A percentile compares a stretch with the other conserved stretches of the same genome.
These are phyloP conservation scores for Kregervanrija delftensis DNA, from an alignment of 805 yeast genomes.

Conservation along the genomic window DNA sequence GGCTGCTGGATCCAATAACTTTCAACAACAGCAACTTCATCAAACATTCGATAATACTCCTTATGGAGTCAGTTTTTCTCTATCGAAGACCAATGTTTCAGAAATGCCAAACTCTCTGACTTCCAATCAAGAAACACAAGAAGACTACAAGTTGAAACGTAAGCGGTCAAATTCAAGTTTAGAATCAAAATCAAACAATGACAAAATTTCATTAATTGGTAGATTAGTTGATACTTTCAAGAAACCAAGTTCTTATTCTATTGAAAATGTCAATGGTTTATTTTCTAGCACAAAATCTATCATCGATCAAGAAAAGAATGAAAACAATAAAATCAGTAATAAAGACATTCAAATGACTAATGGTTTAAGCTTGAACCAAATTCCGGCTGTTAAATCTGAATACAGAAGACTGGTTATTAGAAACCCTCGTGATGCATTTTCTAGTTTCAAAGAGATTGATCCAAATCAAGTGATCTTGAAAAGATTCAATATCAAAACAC, in stretches of 20 bases:
- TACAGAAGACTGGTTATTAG: slow-evolving; percentile 21
- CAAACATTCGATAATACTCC: slow-evolving; percentile 10
- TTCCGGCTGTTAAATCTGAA: slow-evolving; percentile 16
- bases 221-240: slow-evolving; percentile 15
- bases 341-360: neutral
- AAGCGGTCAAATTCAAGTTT: slow-evolving; percentile 17
- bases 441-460: slow-evolving; percentile 24
- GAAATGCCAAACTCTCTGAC: slow-evolving; percentile 28
- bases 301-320: neutral
- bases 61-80: slow-evolving; percentile 19
- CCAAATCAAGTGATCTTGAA: slow-evolving; percentile 22
- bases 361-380: slow-evolving; percentile 3
- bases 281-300: slow-evolving; percentile 18
- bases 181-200: slow-evolving; percentile 8
- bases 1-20: slow-evolving; percentile 10
- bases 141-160: slow-evolving; percentile 12
- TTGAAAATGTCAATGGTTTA: slow-evolving; percentile 26
- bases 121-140: slow-evolving; percentile 7
- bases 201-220: slow-evolving; percentile 7
- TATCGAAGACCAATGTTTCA: slow-evolving; percentile 5
- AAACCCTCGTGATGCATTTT: slow-evolving; percentile 19
- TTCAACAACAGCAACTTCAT: slow-evolving; percentile 3
- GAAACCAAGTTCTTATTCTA: slow-evolving; percentile 14
- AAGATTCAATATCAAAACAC: too few relatives aligned
- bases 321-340: neutral